Conservation (phyloP, 2,329 filamentous ascomycete species). For the Bretziella fagacearum region DNA sequence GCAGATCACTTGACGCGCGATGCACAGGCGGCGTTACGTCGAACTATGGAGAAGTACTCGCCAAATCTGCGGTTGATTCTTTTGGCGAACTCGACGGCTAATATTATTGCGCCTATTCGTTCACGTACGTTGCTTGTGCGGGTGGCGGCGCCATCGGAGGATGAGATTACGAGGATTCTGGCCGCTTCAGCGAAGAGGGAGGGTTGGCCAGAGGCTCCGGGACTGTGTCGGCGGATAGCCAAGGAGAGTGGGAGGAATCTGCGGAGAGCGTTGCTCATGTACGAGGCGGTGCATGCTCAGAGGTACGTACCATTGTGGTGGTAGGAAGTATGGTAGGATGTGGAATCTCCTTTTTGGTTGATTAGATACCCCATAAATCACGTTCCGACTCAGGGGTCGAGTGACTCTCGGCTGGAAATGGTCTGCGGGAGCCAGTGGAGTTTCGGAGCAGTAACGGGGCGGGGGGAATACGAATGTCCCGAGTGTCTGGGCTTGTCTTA, state of each 20-base stretch:
- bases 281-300: conserved; percentile 89
- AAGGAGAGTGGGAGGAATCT: conserved; percentile 82
- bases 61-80: conserved; percentile 85
- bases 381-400: no score
- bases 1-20: conserved; percentile 87
- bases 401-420: no score
- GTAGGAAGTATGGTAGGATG: neutral
- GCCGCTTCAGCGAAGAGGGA: conserved; percentile 58
- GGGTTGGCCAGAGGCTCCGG: conserved; percentile 60
- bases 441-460: no score
- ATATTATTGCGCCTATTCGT: conserved; percentile 96
- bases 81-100: conserved; percentile 87
- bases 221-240: conserved; percentile 69
- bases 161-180: conserved; percentile 68
- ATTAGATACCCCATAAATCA: no score
- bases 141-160: conserved; percentile 73
- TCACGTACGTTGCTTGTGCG: conserved; percentile 81
- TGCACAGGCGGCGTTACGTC: conserved; percentile 81
- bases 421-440: no score
- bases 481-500: no score
- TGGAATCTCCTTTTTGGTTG: neutral
- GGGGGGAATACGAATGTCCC: no score
- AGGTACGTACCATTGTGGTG: conserved; percentile 62
- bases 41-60: conserved; percentile 99
- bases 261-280: conserved; percentile 83